A percentile compares a stretch with the other conserved stretches of the same genome.
Conservation (phyloP, 495 filamentous ascomycete genomes). For the Daldinia grandis region DNA sequence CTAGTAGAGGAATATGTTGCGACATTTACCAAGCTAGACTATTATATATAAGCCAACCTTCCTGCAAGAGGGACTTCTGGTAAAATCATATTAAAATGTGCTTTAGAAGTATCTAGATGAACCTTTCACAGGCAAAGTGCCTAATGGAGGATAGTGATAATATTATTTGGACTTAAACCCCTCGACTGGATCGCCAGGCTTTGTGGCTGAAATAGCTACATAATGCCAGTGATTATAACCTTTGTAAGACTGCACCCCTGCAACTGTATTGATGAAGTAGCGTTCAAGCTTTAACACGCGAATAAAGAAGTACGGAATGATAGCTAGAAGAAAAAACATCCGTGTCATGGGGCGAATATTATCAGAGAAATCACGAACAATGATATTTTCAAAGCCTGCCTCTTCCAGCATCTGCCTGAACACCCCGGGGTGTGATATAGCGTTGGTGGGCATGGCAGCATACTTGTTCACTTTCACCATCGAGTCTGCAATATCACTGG, state of each 20-base stretch:
- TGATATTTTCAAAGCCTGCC: conserved; percentile 60
- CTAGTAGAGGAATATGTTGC: too few relatives aligned
- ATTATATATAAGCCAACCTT: too few relatives aligned
- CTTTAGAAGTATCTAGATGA: not conserved
- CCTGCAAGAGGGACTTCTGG: too few relatives aligned
- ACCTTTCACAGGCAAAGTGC: too few relatives aligned
- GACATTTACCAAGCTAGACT: too few relatives aligned
- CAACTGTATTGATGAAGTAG: conserved; percentile 59
- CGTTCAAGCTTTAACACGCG: conserved; percentile 55
- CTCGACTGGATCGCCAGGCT: conserved; percentile 42
- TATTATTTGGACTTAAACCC: conserved; percentile 37
- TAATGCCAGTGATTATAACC: conserved; percentile 47
- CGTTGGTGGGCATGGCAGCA: conserved; percentile 60
- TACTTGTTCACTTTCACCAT: conserved; percentile 51
- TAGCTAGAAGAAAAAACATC: conserved; percentile 60
- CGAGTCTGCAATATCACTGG: conserved; percentile 45
- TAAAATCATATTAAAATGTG: too few relatives aligned
- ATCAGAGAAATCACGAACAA: conserved; percentile 55
- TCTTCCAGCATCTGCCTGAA: conserved; percentile 54
- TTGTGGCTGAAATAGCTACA: conserved; percentile 51
- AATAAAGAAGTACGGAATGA: conserved; percentile 62
- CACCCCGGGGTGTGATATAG: conserved; percentile 41
- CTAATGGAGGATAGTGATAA: not conserved
- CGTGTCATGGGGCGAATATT: conserved; percentile 62
- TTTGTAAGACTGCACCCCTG: conserved; percentile 54